Evolutionary conservation across 2,329 filamentous ascomycete species (phyloP), one percentile per base, ranked within the genome.

Genomic region (Clarireedia paspali): DNA sequence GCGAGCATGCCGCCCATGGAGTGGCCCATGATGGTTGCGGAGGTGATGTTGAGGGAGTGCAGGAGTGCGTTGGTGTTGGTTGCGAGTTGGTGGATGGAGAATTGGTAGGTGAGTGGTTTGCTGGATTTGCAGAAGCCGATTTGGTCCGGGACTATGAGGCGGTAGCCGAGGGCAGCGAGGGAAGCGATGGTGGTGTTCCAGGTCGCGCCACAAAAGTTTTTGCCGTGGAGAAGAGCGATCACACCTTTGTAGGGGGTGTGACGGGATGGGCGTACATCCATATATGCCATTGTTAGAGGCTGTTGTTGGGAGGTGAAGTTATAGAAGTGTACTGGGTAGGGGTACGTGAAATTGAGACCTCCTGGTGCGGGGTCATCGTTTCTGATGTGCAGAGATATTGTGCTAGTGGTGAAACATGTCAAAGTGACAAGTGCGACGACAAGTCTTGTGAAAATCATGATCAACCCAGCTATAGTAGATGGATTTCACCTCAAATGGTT

Each of bases 111-210:
- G 1, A 64, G 62, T 0, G 77, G 75, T 66, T 81, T 81, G 26
- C 74, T 73, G 7, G 77, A 80, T 66, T 81, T 81, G 73, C 78
- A 82, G 68, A 79, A 82, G 57, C 79, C 78, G 47, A 82, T 68
- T 59, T 81, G 77, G 60, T 82, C 79, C 0, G 39, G 77, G 2
- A 77, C 68, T 50, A 81, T 73, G 51, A 81, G 75, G 40, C 78
- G 75, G 60, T 78, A 80, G 44, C 77, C 78, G 27, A 63, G 65
- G 2, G 61, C 59, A 3, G 70, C 63, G 53, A 81, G 72, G 10
- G 68, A 64, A 10, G 66, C 59, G n/a, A 76, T 74, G 14, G 77
- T 80, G 15, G 66, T 66, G 53, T 73, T 70, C 78, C 78, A 81
- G 6, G 78, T 81, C 23, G 75, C 70, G 38, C 72, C 75, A 64